Evolutionary conservation across 1,139 yeast genomes (phyloP).

Genomic region (Geotrichum candidum): DNA sequence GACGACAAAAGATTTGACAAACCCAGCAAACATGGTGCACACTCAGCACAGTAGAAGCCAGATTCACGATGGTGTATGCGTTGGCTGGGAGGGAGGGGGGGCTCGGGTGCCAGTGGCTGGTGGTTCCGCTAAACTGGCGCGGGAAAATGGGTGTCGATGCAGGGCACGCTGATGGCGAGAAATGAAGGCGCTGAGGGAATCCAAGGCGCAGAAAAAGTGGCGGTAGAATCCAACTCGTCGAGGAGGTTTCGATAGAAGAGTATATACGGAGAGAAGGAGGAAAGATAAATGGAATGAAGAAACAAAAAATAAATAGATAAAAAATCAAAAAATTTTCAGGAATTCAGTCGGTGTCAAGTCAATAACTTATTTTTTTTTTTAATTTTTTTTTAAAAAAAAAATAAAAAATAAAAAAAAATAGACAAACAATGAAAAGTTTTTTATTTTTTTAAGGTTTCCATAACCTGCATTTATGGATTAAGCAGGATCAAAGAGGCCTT

Average conservation of each 20-base stretch:
- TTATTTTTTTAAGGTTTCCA: not conserved
- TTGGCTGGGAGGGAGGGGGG: too few species aligned
- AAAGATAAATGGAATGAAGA: not conserved
- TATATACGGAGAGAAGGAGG: too few species aligned
- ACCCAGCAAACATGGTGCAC: constrained; percentile 8
- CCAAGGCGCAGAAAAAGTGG: too few species aligned
- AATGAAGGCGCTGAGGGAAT: too few species aligned
- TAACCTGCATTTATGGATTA: not conserved
- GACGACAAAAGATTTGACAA: constrained; percentile 6
- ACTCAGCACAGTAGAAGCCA: not conserved
- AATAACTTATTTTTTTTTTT: too few species aligned
- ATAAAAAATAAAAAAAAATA: not conserved
- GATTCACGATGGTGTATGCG: too few species aligned
- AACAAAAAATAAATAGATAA: not conserved
- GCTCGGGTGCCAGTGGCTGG: too few species aligned
- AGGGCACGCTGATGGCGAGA: too few species aligned
- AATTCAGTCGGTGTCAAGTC: not conserved
- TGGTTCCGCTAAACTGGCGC: too few species aligned
- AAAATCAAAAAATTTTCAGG: not conserved
- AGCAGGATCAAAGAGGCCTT: not conserved
- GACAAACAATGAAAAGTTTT: not conserved
- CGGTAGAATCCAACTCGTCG: too few species aligned
- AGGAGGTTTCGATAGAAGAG: too few species aligned
- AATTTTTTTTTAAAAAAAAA: not conserved
- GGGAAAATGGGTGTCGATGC: too few species aligned